Conservation (phyloP, 2,329 filamentous ascomycete genomes). For the Blumeria hordei region DNA sequence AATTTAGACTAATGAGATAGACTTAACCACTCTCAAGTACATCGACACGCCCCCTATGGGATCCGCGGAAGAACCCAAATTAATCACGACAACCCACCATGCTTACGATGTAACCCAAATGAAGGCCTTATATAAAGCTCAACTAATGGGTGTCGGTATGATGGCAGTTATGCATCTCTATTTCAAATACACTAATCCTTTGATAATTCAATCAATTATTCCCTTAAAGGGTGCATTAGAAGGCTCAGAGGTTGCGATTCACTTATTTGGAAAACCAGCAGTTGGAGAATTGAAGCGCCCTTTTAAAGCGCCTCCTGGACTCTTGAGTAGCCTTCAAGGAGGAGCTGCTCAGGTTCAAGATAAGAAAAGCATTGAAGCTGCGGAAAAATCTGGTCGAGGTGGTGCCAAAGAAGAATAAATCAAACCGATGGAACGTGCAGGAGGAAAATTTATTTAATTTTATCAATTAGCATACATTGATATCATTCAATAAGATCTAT, state of each 20-base stretch:
- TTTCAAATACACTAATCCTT: constrained; percentile 98
- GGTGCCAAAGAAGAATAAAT: constrained; percentile 45
- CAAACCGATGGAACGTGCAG: no score
- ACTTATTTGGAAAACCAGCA: constrained; percentile 69
- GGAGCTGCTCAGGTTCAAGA: constrained; percentile 52
- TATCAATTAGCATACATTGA: no score
- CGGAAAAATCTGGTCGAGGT: constrained; percentile 49
- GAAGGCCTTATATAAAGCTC: constrained; percentile 61
- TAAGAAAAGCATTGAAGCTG: constrained; percentile 64
- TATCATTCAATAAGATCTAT: no score
- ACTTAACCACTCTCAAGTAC: constrained; percentile 94
- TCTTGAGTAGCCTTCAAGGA: constrained; percentile 58
- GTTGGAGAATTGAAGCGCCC: constrained; percentile 80
- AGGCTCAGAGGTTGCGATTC: constrained; percentile 88
- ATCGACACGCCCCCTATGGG: constrained; percentile 90
- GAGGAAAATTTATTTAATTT: not conserved
- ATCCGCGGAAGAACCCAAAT: constrained; percentile 80
- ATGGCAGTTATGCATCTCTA: constrained; percentile 98
- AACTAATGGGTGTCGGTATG: constrained; percentile 93
- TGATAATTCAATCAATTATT: constrained; percentile 96
- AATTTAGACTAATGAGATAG: constrained; percentile 24
- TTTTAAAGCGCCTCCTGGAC: constrained; percentile 66
- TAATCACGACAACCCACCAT: constrained; percentile 87
- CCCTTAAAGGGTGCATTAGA: constrained; percentile 90
- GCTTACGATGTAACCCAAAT: constrained; percentile 83